Conservation (phyloP, 2,329 filamentous ascomycete genomes). For the Helminthosporium solani region DNA sequence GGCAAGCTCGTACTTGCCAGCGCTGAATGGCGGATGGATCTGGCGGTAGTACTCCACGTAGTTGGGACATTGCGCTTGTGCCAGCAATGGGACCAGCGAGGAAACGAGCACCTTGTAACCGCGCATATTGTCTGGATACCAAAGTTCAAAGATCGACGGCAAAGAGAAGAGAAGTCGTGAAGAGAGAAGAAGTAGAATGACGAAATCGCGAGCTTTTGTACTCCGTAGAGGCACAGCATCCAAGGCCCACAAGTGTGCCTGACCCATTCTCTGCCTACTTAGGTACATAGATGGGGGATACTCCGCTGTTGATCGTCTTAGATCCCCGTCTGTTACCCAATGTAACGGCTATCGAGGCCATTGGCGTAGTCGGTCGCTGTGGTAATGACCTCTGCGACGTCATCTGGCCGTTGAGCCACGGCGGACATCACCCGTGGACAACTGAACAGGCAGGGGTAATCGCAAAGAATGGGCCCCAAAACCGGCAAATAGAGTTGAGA, state of each 20-base stretch:
- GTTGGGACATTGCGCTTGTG: conserved; percentile 45
- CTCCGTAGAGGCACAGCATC: conserved; percentile 1
- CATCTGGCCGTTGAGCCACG: conserved; percentile 14
- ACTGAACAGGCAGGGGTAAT: not conserved
- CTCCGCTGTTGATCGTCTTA: conserved; percentile 36
- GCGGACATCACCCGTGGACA: not conserved
- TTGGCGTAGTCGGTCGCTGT: conserved; percentile 10
- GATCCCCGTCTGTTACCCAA: conserved; percentile 16
- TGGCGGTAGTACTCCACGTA: conserved; percentile 46
- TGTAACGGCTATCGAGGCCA: conserved; percentile 27
- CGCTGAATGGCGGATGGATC: conserved; percentile 47
- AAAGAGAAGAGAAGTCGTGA: not conserved
- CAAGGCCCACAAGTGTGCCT: conserved; percentile 7
- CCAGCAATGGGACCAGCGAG: conserved; percentile 23
- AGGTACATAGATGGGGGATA: too few species aligned
- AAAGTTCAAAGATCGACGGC: not conserved
- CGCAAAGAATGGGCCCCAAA: not conserved
- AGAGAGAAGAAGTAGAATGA: conserved; percentile 4
- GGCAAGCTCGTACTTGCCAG: conserved; percentile 48
- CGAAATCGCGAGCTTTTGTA: conserved; percentile 14
- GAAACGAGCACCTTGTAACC: conserved; percentile 14
- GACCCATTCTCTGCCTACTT: conserved; percentile 20
- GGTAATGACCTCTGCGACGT: conserved; percentile 17
- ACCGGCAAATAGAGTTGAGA: not conserved
- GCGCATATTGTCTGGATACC: conserved; percentile 25